Conservation (phyloP, 192 early-diverging fungal genomes). For the Backusella macrospora region DNA sequence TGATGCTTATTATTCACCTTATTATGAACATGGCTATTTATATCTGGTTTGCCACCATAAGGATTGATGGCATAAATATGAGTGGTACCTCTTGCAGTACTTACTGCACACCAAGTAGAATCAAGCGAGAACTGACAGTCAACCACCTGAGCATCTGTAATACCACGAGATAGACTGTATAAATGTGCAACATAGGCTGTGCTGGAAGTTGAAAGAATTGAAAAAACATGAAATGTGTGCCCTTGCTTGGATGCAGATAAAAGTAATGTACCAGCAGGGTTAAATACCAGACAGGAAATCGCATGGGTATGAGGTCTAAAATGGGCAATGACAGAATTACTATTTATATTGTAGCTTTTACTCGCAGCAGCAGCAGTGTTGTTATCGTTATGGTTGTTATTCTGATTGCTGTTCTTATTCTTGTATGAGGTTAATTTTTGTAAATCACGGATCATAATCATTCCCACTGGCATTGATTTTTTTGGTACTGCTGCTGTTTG, state of each 20-base stretch:
- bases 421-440: not conserved
- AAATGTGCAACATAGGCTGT: conserved; percentile 49
- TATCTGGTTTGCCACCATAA: conserved; percentile 56
- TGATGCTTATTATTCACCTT: conserved; percentile 39
- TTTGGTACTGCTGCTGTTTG: not conserved
- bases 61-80: conserved; percentile 74
- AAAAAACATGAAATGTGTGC: conserved; percentile 75
- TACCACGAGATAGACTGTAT: conserved; percentile 76
- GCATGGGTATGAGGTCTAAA: conserved; percentile 73
- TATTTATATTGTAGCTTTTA: not conserved
- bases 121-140: conserved; percentile 68
- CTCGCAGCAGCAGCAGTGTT: conserved; percentile 23
- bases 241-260: conserved; percentile 72
- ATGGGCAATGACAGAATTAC: conserved; percentile 58
- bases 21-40: conserved; percentile 53
- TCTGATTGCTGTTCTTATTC: conserved; percentile 12
- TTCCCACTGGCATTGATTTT: not conserved
- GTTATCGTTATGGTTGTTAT: not conserved
- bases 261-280: conserved; percentile 62
- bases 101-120: conserved; percentile 74
- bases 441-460: not conserved
- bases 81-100: conserved; percentile 72
- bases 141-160: conserved; percentile 73
- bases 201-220: conserved; percentile 42
- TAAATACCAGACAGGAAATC: conserved; percentile 64